These are phyloP conservation scores for Dioscorea zingiberensis DNA, from an alignment of 106 monocot genomes.

Conservation along the genomic window DNA sequence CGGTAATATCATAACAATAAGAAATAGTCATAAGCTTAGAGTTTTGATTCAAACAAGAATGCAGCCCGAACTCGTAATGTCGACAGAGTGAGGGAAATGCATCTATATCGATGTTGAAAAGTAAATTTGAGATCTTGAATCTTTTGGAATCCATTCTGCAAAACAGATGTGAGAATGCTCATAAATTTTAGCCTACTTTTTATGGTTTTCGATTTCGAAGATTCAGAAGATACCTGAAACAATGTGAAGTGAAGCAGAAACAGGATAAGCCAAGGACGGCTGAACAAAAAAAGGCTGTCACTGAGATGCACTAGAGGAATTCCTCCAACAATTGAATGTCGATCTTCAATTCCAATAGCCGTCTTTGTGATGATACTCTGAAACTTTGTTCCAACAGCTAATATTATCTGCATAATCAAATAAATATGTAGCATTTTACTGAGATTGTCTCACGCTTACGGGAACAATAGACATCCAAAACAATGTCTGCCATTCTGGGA, in stretches of 20 bases:
- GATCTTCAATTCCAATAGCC: slow-evolving; percentile 78
- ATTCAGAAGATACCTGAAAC: slow-evolving; percentile 48
- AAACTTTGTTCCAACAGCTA: slow-evolving; percentile 72
- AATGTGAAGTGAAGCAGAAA: slow-evolving; percentile 70
- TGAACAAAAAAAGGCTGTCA: slow-evolving; percentile 75
- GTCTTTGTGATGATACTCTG: slow-evolving; percentile 70
- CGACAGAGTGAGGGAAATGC: neutral
- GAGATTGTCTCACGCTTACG: slow-evolving; percentile 28
- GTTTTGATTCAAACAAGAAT: slow-evolving; percentile 69
- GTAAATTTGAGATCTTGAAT: too few relatives aligned
- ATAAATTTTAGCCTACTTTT: too few relatives aligned
- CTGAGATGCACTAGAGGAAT: slow-evolving; percentile 65
- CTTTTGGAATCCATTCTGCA: slow-evolving; percentile 91
- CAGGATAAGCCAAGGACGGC: slow-evolving; percentile 38
- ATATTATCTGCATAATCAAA: slow-evolving; percentile 43
- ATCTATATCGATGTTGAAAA: neutral
- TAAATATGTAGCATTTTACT: neutral
- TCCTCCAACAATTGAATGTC: slow-evolving; percentile 69
- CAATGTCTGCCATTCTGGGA: slow-evolving; percentile 60
- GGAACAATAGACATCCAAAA: slow-evolving; percentile 75
- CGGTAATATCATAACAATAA: neutral
- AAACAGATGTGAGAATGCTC: neutral
- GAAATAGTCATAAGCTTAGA: slow-evolving; percentile 15
- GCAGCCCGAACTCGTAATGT: slow-evolving; percentile 76
- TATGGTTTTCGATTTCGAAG: too few relatives aligned